Conservation (phyloP, 1,284 basidiomycete genomes). For the Trametes versicolor region DNA sequence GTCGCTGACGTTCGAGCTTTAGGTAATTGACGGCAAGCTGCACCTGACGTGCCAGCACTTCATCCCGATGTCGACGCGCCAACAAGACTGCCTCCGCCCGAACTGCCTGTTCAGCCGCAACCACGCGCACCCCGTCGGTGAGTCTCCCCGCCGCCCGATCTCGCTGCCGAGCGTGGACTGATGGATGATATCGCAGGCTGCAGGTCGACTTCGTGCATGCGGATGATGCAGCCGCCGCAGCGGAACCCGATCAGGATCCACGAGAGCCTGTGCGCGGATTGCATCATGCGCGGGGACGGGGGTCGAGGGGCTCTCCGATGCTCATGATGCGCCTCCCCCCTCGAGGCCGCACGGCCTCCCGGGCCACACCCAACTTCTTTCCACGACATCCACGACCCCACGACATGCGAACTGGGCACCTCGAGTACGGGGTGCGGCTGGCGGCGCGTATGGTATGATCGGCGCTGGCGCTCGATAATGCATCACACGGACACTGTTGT, state of each 20-base stretch:
- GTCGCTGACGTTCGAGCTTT: slow-evolving; percentile 29
- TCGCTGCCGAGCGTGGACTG: slow-evolving; percentile 12
- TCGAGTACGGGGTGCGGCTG: slow-evolving; percentile 24
- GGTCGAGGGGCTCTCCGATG: slow-evolving; percentile 42
- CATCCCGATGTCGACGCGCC: slow-evolving; percentile 73
- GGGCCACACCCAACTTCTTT: slow-evolving; percentile 3
- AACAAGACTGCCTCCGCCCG: slow-evolving; percentile 69
- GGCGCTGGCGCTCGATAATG: slow-evolving; percentile 41
- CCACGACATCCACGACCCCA: slow-evolving; percentile 6
- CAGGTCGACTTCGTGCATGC: slow-evolving; percentile 63
- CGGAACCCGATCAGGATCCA: slow-evolving; percentile 80
- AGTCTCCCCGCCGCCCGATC: slow-evolving; percentile 32
- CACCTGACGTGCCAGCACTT: slow-evolving; percentile 81
- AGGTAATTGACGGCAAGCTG: slow-evolving; percentile 84
- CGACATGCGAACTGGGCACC: slow-evolving; percentile 15
- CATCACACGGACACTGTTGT: slow-evolving; percentile 31
- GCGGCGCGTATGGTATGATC: slow-evolving; percentile 33
- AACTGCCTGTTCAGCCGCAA: slow-evolving; percentile 78
- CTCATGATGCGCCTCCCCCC: slow-evolving; percentile 21
- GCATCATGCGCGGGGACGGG: slow-evolving; percentile 50
- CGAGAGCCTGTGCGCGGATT: slow-evolving; percentile 66
- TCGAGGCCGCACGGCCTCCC: slow-evolving; percentile 1
- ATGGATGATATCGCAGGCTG: slow-evolving; percentile 57
- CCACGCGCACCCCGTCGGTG: slow-evolving; percentile 67
- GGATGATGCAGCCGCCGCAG: slow-evolving; percentile 75